Base-by-base conservation (phyloP, 371 early-diverging fungal species). In the Rhizopus delemar region DNA sequence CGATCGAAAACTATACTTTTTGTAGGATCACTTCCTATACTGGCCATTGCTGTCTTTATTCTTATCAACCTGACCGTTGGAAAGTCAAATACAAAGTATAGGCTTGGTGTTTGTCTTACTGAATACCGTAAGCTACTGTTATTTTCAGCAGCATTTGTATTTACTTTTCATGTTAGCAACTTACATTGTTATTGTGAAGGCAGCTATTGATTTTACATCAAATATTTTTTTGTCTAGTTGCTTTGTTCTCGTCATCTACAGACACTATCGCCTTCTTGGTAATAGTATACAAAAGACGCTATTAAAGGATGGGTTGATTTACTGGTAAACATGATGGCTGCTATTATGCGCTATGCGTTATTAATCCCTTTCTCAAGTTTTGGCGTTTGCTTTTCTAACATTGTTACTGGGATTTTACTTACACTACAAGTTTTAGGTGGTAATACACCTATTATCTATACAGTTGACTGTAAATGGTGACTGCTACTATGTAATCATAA, bases 351-450 rank as follows among this genome's bases (percentile, higher is more conserved):
- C 22, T 39, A 35, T 49, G 8, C 12, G n/a, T 15, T 51, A 39
- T 43, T 29, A 33, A 6, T 9, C n/a, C 6, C 16, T 34, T 56
- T 45, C 34, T 57, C 28, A 16, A 79, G 80, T 38, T 72, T 79
- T 62, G 80, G 76, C 60, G 80, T 74, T 1, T 76, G 76, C 45
- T 39, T 73, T 16, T 76, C 80, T 6, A 79, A 79, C 57, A 73
- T 79, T 39, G 4, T 74, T 11, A 74, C 75, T n/a, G 80, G 80
- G 0, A 59, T 74, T 15, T 38, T 76, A 33, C 45, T 79, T 28
- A 59, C 66, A 1, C 48, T 56, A 3, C 56, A 52, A 46, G 68
- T 76, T 0, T 51, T 79, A 8, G 75, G 77, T 15, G 80, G 77
- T 4, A 67, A 58, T 49, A 61, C 80, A 15, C 75, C 80, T 16